Conservation (phyloP, 306 rosid genomes). For the Quercus agrifolia region DNA sequence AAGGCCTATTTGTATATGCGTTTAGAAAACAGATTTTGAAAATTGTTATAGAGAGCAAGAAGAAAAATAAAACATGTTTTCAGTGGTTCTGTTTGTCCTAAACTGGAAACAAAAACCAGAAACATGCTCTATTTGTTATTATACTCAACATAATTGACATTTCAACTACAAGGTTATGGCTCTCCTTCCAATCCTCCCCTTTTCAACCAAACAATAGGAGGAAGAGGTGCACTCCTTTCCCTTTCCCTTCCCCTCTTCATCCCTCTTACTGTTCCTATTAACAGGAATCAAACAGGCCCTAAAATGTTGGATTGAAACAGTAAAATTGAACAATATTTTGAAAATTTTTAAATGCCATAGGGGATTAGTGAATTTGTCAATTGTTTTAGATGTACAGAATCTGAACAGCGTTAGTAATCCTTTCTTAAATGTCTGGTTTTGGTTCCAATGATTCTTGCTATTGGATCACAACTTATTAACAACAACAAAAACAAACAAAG, state of each 20-base stretch:
- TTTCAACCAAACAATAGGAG: not conserved
- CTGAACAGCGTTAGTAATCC: not conserved
- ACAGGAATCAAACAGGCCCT: not conserved
- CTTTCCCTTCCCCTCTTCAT: not conserved
- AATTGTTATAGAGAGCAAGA: not conserved
- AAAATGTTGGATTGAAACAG: not conserved
- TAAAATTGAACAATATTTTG: not conserved
- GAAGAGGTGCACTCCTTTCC: not conserved
- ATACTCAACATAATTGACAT: not conserved
- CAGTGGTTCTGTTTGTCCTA: no score
- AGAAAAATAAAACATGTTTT: no score
- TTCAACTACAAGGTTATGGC: not conserved
- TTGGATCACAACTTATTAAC: not conserved
- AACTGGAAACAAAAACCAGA: no score
- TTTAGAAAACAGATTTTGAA: not conserved
- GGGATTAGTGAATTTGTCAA: not conserved
- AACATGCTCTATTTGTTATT: no score
- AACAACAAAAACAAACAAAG: no score
- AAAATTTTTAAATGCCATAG: not conserved
- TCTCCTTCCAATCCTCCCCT: not conserved
- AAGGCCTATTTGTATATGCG: not conserved
- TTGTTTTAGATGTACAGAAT: not conserved
- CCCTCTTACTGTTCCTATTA: not conserved
- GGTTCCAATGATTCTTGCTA: not conserved
- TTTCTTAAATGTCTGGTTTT: not conserved